These are phyloP conservation scores for Exophiala viscosa DNA, from an alignment of 2,329 filamentous ascomycete genomes.

Conservation along the genomic window DNA sequence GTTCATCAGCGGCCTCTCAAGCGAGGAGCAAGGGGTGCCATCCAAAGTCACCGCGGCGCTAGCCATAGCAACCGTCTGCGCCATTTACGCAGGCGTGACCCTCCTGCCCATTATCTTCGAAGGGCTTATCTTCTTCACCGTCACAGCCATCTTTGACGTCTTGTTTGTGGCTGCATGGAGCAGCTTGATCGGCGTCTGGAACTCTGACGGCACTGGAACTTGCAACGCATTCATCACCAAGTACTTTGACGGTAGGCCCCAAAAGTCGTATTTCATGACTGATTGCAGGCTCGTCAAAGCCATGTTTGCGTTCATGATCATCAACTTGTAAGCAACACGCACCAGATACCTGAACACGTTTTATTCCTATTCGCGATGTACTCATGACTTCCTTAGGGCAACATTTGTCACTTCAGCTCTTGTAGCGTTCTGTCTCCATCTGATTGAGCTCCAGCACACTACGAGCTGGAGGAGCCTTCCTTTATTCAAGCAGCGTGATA, in stretches of 20 bases:
- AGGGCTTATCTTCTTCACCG: constrained; percentile 18
- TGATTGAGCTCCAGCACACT: constrained; percentile 18
- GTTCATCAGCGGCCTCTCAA: constrained; percentile 16
- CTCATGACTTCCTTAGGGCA: constrained; percentile 1
- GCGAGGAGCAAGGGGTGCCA: constrained; percentile 15
- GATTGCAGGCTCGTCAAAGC: constrained; percentile 22
- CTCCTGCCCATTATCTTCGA: constrained; percentile 20
- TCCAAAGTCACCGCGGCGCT: constrained; percentile 12
- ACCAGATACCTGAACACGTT: background rate
- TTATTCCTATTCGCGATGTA: background rate
- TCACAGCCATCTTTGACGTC: constrained; percentile 8
- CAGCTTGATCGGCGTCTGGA: constrained; percentile 18
- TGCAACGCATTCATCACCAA: constrained; percentile 13
- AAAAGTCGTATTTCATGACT: constrained; percentile 10
- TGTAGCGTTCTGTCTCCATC: constrained; percentile 12
- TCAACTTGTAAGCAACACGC: constrained; percentile 16
- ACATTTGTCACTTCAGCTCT: constrained; percentile 12
- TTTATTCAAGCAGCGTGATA: constrained; percentile 3
- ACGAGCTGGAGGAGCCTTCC: constrained; percentile 16
- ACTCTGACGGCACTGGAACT: constrained; percentile 14
- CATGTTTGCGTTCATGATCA: constrained; percentile 23
- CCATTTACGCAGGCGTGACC: constrained; percentile 13
- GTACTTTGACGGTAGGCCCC: constrained; percentile 9
- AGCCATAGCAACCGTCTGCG: constrained; percentile 13
- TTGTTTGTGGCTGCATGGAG: constrained; percentile 17